These are phyloP conservation scores for Peronospora destructor DNA, from an alignment of 352 stramenopile genomes.

Conservation along the genomic window DNA sequence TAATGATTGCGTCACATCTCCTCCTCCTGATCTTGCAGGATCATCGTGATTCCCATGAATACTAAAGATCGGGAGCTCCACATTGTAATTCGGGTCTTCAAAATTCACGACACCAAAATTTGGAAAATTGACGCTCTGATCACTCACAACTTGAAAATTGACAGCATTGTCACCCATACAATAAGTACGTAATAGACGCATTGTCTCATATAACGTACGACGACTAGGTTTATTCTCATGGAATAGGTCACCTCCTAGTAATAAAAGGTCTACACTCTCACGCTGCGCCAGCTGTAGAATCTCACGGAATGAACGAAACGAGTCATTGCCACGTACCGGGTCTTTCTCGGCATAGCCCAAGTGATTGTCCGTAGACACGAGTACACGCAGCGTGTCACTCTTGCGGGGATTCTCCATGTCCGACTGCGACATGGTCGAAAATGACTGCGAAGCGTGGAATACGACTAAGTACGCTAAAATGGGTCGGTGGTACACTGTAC, in stretches of 20 bases:
- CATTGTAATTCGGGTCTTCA: constrained; percentile 92
- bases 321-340: constrained; percentile 91
- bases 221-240: constrained; percentile 98
- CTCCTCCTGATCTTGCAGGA: constrained; percentile 87
- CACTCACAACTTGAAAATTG: constrained; percentile 85
- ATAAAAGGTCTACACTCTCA: constrained; percentile 85
- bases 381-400: constrained; percentile 69
- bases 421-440: neutral
- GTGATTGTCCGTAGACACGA: constrained; percentile 99
- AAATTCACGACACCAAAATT: constrained; percentile 94
- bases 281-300: constrained; percentile 66
- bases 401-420: constrained; percentile 16
- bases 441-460: too few relatives aligned
- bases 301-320: constrained; percentile 85
- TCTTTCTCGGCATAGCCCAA: constrained; percentile 95
- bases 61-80: constrained; percentile 94
- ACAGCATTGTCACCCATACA: constrained; percentile 88
- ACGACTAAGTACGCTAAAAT: too few relatives aligned
- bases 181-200: constrained; percentile 93
- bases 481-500: too few relatives aligned
- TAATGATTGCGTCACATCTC: constrained; percentile 63
- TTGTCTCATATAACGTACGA: constrained; percentile 94
- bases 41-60: constrained; percentile 99
- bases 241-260: constrained; percentile 98
- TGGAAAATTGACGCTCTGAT: constrained; percentile 87